Evolutionary conservation across 2,329 filamentous ascomycete species (phyloP).

Genomic region (Lecanicillium sp.): DNA sequence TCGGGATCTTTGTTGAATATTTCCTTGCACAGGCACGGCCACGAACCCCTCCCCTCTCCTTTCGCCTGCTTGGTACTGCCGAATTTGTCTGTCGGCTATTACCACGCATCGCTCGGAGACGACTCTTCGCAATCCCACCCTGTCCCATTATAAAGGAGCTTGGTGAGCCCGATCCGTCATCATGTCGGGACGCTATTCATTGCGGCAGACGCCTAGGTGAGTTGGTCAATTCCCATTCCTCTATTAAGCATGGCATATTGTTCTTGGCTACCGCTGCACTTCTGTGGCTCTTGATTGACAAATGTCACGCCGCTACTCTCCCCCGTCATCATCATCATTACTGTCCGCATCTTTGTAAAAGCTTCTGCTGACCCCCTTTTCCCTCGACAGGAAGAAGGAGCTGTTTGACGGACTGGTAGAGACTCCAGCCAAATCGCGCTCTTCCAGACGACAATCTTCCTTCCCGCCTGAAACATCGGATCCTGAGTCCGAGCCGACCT

Average conservation of each 20-base stretch:
- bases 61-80: conserved; percentile 3
- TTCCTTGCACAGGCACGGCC: background rate
- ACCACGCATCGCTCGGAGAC: conserved; percentile 7
- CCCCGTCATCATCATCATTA: no score
- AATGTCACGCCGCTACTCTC: background rate
- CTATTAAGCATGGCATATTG: conserved; percentile 1
- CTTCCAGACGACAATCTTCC: conserved; percentile 41
- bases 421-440: conserved; percentile 37
- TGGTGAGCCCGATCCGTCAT: conserved; percentile 6
- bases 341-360: no score
- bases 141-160: conserved; percentile 1
- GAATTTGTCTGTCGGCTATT: background rate
- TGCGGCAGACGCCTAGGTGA: conserved; percentile 30
- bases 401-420: conserved; percentile 54
- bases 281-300: background rate
- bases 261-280: background rate
- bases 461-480: conserved; percentile 36
- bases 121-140: background rate
- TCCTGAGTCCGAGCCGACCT: conserved; percentile 40
- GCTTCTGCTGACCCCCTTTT: conserved; percentile 1
- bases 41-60: background rate
- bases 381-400: conserved; percentile 46
- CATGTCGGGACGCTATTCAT: conserved; percentile 29
- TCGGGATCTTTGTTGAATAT: conserved; percentile 6
- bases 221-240: background rate